Base-by-base conservation (phyloP, 164 flowering plant genomes). In the Sextonia rubra region DNA sequence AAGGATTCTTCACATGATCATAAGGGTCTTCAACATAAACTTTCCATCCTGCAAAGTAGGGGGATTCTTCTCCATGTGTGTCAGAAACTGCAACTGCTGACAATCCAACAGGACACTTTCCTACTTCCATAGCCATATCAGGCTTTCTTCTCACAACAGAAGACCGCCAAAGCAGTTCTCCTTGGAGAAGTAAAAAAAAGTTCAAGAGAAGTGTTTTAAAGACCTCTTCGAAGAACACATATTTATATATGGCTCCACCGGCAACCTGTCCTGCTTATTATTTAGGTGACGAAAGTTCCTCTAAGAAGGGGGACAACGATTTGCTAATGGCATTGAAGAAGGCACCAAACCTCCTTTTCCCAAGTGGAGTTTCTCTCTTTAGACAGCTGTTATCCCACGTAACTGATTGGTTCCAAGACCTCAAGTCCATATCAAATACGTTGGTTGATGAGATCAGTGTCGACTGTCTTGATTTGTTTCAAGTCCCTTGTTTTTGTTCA, bases 11-110 rank as follows among this genome's bases (percentile, higher is more conserved):
- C 2, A 68, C 49, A 77, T 83, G 87, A 62, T 93, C 69, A 67
- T 90, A 91, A 71, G 98, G 98, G 80, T 93, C 69, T 78, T 89
- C 94, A 69, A 91, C 93, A 69, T 93, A 91, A 0, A 97, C 97
- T 78, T 89, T 93, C 97, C 98, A 93, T 27, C 98, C 98, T 0
- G 94, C 94, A 76, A 93, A 93, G 67, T 90, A 93, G 15, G 98
- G 96, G 2, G 97, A 93, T 74, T 93, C 84, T 77, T 93, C 98
- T 32, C 95, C 98, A 77, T 93, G 98, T 70, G 90, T 88, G 29
- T 90, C 86, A 29, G 95, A 89, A 48, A 71, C 77, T 49, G 97
- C 95, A 65, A 91, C 61, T 74, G 24, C 84, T 52, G 98, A 93
- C 25, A 93, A 71, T 55, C 72, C 80, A 73, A 87, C 90, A 68